Percentiles rank a stretch among this genome's conserved stretches.
These are phyloP conservation scores for Colletotrichum tamarilloi DNA, from an alignment of 2,329 filamentous ascomycete species.

Conservation along the genomic window DNA sequence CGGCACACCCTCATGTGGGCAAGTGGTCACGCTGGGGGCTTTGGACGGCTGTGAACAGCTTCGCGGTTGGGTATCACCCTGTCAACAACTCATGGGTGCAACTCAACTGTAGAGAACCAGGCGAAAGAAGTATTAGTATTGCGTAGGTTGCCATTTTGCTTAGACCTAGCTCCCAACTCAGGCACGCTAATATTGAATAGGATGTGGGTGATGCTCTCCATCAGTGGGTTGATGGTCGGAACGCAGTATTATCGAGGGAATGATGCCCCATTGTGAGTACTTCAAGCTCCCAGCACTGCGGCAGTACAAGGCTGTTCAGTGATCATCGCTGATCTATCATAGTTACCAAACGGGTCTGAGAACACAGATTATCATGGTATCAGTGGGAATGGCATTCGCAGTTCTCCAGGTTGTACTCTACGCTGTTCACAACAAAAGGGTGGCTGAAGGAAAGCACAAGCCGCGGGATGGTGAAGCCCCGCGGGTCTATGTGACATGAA, in stretches of 20 bases:
- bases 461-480: conserved; percentile 29
- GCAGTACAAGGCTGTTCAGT: not conserved
- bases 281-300: no score
- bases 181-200: conserved; percentile 9
- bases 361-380: conserved; percentile 57
- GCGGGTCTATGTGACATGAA: conserved; percentile 35
- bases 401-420: conserved; percentile 53
- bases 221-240: conserved; percentile 60
- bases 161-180: no score
- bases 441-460: conserved; percentile 37
- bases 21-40: conserved; percentile 61
- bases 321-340: not conserved
- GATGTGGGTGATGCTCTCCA: conserved; percentile 62
- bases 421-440: conserved; percentile 47
- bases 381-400: conserved; percentile 52
- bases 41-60: conserved; percentile 62
- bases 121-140: conserved; percentile 60
- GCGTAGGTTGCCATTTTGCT: conserved; percentile 47
- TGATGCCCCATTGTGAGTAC: conserved; percentile 52
- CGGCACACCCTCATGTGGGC: conserved; percentile 54
- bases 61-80: conserved; percentile 65
- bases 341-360: conserved; percentile 56
- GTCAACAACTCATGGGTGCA: conserved; percentile 65
- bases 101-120: conserved; percentile 58
- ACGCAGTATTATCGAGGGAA: conserved; percentile 59